These are phyloP conservation scores for Malus hybrid DNA, from an alignment of 331 rosid species.

Conservation along the genomic window DNA sequence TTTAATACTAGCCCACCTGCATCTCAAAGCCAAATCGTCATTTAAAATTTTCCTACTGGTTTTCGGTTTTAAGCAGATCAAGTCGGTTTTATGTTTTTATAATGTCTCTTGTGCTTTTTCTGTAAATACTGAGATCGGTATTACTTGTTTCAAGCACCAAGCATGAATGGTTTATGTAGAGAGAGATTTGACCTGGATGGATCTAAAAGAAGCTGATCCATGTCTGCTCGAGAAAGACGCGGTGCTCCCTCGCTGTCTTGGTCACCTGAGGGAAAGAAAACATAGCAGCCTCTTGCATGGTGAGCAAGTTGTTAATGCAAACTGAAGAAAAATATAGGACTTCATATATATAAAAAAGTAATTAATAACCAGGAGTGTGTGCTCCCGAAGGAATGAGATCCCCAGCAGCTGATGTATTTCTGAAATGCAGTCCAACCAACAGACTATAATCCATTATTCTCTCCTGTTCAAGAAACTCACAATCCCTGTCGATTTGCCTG, in stretches of 20 bases:
- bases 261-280: slow-evolving; percentile 29
- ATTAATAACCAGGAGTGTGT: slow-evolving; percentile 32
- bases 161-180: neutral
- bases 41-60: neutral
- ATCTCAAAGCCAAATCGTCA: neutral
- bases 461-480: slow-evolving; percentile 78
- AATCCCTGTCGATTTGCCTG: slow-evolving; percentile 76
- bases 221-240: slow-evolving; percentile 33
- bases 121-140: neutral
- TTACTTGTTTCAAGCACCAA: neutral
- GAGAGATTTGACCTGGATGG: slow-evolving; percentile 49
- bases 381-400: slow-evolving; percentile 45
- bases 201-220: slow-evolving; percentile 51
- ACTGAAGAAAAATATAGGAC: neutral
- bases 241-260: slow-evolving; percentile 47
- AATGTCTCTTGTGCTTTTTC: neutral
- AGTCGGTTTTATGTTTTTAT: no score
- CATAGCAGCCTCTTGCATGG: neutral
- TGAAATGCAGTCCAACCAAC: slow-evolving; percentile 70
- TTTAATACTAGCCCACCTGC: slow-evolving; percentile 61
- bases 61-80: neutral
- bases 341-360: neutral
- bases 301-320: neutral
- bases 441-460: slow-evolving; percentile 88
- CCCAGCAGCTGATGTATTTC: slow-evolving; percentile 55